Conservation (phyloP, 2,329 filamentous ascomycete genomes). For the Gaeumannomyces tritici region DNA sequence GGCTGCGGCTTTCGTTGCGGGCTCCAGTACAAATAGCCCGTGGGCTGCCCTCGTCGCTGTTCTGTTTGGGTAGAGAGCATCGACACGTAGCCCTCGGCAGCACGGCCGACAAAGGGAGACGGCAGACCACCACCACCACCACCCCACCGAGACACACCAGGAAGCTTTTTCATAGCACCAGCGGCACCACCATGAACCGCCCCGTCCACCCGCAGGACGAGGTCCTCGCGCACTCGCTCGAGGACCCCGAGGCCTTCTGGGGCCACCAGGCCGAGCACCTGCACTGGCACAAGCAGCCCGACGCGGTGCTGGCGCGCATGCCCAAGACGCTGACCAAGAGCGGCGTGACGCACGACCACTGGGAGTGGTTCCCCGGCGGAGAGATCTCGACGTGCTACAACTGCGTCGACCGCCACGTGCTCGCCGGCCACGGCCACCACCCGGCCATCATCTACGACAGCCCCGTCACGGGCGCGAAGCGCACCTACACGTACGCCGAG, state of each 20-base stretch:
- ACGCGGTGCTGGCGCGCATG: constrained; percentile 45
- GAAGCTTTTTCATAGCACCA: no score
- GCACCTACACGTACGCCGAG: constrained; percentile 64
- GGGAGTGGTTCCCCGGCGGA: constrained; percentile 85
- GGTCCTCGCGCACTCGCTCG: constrained; percentile 47
- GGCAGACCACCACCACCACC: no score
- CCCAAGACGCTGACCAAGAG: constrained; percentile 51
- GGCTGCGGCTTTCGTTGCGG: no score
- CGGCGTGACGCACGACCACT: constrained; percentile 60
- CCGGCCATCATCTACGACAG: constrained; percentile 82
- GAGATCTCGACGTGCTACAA: constrained; percentile 90
- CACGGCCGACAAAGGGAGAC: no score
- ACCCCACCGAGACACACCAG: no score
- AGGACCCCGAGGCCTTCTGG: constrained; percentile 69
- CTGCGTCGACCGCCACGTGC: constrained; percentile 82
- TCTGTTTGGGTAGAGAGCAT: no score
- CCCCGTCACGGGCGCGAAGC: constrained; percentile 66
- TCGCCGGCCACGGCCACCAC: constrained; percentile 61
- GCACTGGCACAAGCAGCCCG: constrained; percentile 71
- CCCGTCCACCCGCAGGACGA: constrained; percentile 38
- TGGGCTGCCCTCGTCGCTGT: no score
- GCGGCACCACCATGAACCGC: no score
- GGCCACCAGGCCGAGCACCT: constrained; percentile 62
- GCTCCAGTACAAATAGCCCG: no score
- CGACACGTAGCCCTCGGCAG: no score